Evolutionary conservation across 306 rosid species (phyloP).

Genomic region (Prunus mira): DNA sequence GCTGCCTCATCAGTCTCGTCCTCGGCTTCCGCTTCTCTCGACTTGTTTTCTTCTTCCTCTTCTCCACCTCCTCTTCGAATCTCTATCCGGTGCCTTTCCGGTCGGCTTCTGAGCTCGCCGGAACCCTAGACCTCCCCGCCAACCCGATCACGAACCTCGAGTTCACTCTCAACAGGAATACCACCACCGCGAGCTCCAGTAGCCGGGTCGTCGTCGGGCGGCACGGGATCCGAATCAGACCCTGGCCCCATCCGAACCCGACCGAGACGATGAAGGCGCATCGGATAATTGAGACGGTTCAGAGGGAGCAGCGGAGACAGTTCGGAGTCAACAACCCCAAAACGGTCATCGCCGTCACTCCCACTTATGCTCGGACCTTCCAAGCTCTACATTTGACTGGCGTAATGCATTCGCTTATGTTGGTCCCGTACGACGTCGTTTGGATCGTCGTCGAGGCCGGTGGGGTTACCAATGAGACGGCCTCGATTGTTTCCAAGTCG

Average conservation of each 20-base stretch:
- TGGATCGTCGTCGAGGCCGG: conserved; percentile 99
- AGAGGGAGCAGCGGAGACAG: conserved; percentile 81
- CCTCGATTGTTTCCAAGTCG: conserved; percentile 65
- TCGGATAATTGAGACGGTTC: conserved; percentile 80
- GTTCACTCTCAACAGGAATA: conserved; percentile 39
- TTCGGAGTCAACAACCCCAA: conserved; percentile 82
- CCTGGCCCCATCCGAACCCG: conserved; percentile 99
- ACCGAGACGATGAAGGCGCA: conserved; percentile 95
- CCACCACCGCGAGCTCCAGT: conserved; percentile 23
- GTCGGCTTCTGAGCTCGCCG: conserved; percentile 42
- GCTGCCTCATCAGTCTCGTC: conserved; percentile 86
- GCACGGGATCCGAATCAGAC: conserved; percentile 98
- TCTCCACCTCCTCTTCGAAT: conserved; percentile 62
- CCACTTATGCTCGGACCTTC: conserved; percentile 85
- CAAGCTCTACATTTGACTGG: conserved; percentile 92
- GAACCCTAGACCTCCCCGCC: conserved; percentile 29
- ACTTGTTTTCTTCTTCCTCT: conserved; percentile 84
- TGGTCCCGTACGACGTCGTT: conserved; percentile 74
- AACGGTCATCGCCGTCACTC: conserved; percentile 71
- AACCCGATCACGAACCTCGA: conserved; percentile 27
- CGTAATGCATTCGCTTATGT: conserved; percentile 92
- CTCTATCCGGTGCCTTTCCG: conserved; percentile 72
- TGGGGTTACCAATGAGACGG: conserved; percentile 80
- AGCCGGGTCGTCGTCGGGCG: conserved; percentile 94
- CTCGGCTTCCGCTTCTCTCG: conserved; percentile 97